phyloP scores from a whole-genome alignment of 2,329 filamentous ascomycete species.

The Curvularia spicifera region DNA sequence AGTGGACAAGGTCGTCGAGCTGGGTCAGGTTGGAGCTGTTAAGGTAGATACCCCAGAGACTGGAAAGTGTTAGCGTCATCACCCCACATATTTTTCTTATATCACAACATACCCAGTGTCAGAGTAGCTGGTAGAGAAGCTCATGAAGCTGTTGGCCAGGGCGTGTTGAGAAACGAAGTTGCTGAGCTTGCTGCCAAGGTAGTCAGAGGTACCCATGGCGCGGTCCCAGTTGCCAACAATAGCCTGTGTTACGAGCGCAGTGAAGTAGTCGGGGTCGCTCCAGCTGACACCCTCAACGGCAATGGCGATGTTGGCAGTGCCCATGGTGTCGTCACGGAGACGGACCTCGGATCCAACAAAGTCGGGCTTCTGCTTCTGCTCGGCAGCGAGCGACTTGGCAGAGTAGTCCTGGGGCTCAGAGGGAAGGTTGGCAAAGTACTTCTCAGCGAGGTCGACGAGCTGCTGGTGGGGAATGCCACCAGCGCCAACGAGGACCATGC shows the following conservation, averaged over 20 bases:
- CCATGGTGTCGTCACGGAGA: conserved; percentile 94
- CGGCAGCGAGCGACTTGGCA: conserved; percentile 73
- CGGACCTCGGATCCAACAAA: conserved; percentile 97
- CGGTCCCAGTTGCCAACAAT: conserved; percentile 99
- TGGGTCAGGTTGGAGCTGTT: conserved; percentile 86
- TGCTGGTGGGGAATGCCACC: conserved; percentile 93
- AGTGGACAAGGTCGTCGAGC: conserved; percentile 96
- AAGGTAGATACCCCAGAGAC: conserved; percentile 99
- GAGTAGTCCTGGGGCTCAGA: conserved; percentile 75
- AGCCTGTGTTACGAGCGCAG: conserved; percentile 93
- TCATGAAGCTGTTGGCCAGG: conserved; percentile 99
- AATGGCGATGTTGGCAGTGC: conserved; percentile 96
- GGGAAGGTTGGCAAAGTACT: conserved; percentile 86
- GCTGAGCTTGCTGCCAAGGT: conserved; percentile 98
- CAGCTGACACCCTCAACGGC: conserved; percentile 99
- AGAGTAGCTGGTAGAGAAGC: conserved; percentile 99
- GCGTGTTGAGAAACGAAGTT: conserved; percentile 91
- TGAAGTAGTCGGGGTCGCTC: conserved; percentile 99
- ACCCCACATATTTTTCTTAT: not conserved
- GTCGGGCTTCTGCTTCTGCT: conserved; percentile 84
- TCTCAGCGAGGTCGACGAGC: conserved; percentile 94
- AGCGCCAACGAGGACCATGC: conserved; percentile 97
- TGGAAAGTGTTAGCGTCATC: conserved; percentile 52
- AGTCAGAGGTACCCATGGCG: conserved; percentile 95
- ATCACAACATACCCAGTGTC: conserved; percentile 86